Evolutionary conservation across 1,139 yeast genomes (phyloP), one percentile per base, ranked within the genome.

Genomic region (Casaregolazyma suthepensis): DNA sequence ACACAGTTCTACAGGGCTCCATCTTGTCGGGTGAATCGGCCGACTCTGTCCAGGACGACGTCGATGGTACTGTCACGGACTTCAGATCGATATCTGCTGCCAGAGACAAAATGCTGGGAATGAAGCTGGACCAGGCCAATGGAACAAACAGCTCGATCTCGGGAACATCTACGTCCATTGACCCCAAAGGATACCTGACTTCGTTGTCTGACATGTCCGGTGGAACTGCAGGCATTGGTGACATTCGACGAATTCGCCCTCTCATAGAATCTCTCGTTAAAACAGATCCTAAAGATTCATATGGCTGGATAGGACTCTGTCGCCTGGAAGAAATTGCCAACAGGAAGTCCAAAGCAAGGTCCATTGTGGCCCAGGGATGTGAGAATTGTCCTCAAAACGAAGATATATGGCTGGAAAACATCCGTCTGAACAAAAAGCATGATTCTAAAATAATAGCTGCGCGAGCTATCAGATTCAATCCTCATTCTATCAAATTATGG

Each of bases 221-320:
- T 7, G 47, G 48, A 17, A 52, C 56, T 23, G 61, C 68, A 3
- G 68, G 65, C 23, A 63, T 77, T 46, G 80, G 79, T 0, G 93
- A 87, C 59, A 70, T 81, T 5, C 74, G 75, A 44, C 80, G 81
- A 55, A 80, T 83, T 22, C 70, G 95, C 42, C 66, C 75, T 2
- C 73, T 89, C n/a, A 73, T 90, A 50, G 72, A 79, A 9, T 84
- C 94, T 1, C 76, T 87, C 55, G 75, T 94, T 37, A 82, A 79
- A 59, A 73, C 90, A 0, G 85, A 87, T 61, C 96, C 98, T 0
- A 70, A 73, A 46, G 85, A 83, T 55, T 79, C 96, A 0, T 79
- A 80, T 50, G 88, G 89, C 12, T 93, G 97, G 96, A 87, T 93
- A 29, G 89, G 95, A 0, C 81, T 91, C 42, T 95, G 96, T 0